These are phyloP conservation scores for Irpex lacteus DNA, from an alignment of 1,284 basidiomycete genomes.

Conservation along the genomic window DNA sequence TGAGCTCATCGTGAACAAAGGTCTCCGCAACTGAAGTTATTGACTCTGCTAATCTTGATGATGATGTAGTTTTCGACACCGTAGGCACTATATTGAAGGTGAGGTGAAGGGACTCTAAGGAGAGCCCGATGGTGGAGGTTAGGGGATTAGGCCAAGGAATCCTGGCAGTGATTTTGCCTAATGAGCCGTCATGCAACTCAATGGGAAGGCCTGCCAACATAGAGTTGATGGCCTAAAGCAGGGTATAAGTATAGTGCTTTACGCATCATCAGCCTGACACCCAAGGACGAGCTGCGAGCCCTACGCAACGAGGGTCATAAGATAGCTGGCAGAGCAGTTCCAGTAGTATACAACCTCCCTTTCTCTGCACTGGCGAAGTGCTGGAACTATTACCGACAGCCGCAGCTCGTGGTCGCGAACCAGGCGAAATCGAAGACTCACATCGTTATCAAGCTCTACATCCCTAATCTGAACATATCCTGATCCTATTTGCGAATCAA, in stretches of 20 bases:
- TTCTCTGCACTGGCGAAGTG: neutral
- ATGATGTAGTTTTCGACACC: constrained; percentile 16
- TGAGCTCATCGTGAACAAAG: constrained; percentile 82
- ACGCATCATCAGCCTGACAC: neutral
- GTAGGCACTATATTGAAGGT: constrained; percentile 50
- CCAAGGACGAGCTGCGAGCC: neutral
- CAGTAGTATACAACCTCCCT: too few species aligned
- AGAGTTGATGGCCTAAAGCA: constrained; percentile 73
- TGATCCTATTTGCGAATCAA: constrained; percentile 89
- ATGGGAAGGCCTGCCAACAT: constrained; percentile 71
- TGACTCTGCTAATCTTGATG: constrained; percentile 64
- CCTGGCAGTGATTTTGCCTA: constrained; percentile 72
- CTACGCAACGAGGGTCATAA: neutral
- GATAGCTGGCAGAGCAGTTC: too few species aligned
- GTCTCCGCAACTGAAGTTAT: constrained; percentile 80
- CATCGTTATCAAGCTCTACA: constrained; percentile 76
- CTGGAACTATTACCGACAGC: neutral
- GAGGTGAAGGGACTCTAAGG: constrained; percentile 59
- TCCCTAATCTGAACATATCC: constrained; percentile 86
- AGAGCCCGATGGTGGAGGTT: constrained; percentile 68
- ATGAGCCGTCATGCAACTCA: constrained; percentile 65
- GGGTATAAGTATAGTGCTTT: constrained; percentile 5
- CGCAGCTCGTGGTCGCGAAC: neutral
- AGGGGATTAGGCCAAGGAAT: constrained; percentile 78
- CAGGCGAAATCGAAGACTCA: constrained; percentile 35